Evolutionary conservation across 768 basidiomycete genomes (phyloP).

Genomic region (Tephrocybe sp.): DNA sequence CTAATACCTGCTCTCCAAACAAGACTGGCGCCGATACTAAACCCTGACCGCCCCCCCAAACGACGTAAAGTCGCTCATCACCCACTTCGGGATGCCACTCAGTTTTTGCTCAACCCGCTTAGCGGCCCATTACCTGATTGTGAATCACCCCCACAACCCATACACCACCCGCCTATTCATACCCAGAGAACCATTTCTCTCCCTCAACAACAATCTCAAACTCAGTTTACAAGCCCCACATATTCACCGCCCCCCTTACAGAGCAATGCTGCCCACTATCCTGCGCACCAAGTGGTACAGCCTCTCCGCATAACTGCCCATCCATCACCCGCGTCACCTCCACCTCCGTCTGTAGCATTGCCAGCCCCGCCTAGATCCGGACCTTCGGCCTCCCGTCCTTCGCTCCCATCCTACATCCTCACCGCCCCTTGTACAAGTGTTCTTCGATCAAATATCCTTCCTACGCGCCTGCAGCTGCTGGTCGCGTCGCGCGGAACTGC

Average conservation of each 20-base stretch:
- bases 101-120: constrained; percentile 60
- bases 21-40: neutral
- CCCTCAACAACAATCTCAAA: neutral
- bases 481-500: constrained; percentile 49
- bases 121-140: constrained; percentile 24
- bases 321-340: neutral
- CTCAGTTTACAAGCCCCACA: neutral
- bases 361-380: neutral
- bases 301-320: neutral
- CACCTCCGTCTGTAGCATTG: neutral
- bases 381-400: neutral
- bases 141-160: constrained; percentile 9
- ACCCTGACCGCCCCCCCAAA: constrained; percentile 10
- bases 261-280: neutral
- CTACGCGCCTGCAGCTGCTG: constrained; percentile 68
- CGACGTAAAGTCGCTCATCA: constrained; percentile 15
- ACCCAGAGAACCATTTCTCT: neutral
- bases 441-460: constrained; percentile 29
- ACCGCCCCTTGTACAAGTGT: constrained; percentile 32
- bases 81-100: constrained; percentile 43
- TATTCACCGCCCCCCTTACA: constrained; percentile 1
- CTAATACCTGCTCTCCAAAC: neutral
- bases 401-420: constrained; percentile 45
- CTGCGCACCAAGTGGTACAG: neutral
- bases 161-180: neutral